Conservation (phyloP, 2,329 filamentous ascomycete species). For the Massarina eburnea region DNA sequence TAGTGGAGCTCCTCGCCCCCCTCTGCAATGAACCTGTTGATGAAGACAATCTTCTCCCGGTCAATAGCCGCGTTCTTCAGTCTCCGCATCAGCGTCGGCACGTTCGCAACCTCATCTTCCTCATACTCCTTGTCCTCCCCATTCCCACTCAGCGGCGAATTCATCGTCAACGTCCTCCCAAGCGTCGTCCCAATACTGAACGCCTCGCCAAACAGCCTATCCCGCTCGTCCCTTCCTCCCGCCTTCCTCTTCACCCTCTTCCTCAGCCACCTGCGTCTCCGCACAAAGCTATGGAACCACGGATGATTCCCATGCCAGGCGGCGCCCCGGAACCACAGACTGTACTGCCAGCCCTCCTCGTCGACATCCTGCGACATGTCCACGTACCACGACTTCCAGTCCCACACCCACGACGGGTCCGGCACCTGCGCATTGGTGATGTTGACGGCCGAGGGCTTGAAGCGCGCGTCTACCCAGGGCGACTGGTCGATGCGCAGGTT, state of each 20-base stretch:
- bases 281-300: conserved; percentile 96
- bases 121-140: conserved; percentile 34
- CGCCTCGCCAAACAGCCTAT: conserved; percentile 41
- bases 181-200: conserved; percentile 42
- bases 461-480: conserved; percentile 73
- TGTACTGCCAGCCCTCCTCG: conserved; percentile 95
- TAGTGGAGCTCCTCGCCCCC: conserved; percentile 71
- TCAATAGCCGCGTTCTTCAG: conserved; percentile 77
- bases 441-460: conserved; percentile 62
- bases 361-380: conserved; percentile 82
- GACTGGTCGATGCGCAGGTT: conserved; percentile 78
- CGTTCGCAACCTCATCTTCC: conserved; percentile 62
- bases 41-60: conserved; percentile 83
- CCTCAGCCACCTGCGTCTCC: conserved; percentile 83
- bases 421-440: conserved; percentile 89
- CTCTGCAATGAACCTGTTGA: conserved; percentile 79
- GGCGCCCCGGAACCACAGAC: conserved; percentile 70
- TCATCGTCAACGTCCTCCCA: conserved; percentile 22
- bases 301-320: conserved; percentile 82
- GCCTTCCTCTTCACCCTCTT: conserved; percentile 68
- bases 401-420: conserved; percentile 95
- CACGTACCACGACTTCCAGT: conserved; percentile 70
- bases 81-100: conserved; percentile 68
- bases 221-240: conserved; percentile 35
- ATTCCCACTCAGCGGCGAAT: conserved; percentile 40